phyloP scores from a whole-genome alignment of 2,329 filamentous ascomycete species.

The Dactylellina cionopaga region DNA sequence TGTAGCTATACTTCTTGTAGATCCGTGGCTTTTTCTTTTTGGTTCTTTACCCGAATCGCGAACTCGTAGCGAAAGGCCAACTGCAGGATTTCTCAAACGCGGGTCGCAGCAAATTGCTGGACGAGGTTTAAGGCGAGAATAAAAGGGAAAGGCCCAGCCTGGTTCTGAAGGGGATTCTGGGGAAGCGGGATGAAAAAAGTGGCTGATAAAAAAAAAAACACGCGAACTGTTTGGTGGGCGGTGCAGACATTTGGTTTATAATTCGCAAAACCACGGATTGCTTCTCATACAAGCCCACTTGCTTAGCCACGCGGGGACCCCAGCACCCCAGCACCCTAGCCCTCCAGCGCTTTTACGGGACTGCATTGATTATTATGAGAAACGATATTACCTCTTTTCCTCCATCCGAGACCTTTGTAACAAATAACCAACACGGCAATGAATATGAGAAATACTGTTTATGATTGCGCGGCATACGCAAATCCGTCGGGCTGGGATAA shows the following conservation, averaged over 20 bases:
- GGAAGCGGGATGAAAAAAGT: slow-evolving; percentile 1
- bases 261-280: too few relatives aligned
- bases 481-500: too few relatives aligned
- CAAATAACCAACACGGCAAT: slow-evolving; percentile 5
- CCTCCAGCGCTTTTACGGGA: too few relatives aligned
- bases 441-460: slow-evolving; percentile 1
- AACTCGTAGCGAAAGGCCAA: too few relatives aligned
- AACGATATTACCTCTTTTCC: too few relatives aligned
- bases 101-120: background rate
- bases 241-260: background rate
- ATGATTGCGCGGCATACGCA: background rate
- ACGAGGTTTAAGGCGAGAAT: background rate
- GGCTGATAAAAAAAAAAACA: background rate
- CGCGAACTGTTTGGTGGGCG: too few relatives aligned
- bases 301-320: too few relatives aligned
- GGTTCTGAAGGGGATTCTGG: background rate
- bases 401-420: background rate
- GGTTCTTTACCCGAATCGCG: background rate
- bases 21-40: background rate
- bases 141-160: background rate
- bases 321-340: too few relatives aligned
- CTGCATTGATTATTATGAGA: too few relatives aligned
- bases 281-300: too few relatives aligned
- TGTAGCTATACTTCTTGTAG: too few relatives aligned
- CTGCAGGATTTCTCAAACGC: slow-evolving; percentile 4